Percentiles rank a stretch among this genome's conserved stretches.
Conservation (phyloP, 257 asterid species). For the Solanum appendiculatum region DNA sequence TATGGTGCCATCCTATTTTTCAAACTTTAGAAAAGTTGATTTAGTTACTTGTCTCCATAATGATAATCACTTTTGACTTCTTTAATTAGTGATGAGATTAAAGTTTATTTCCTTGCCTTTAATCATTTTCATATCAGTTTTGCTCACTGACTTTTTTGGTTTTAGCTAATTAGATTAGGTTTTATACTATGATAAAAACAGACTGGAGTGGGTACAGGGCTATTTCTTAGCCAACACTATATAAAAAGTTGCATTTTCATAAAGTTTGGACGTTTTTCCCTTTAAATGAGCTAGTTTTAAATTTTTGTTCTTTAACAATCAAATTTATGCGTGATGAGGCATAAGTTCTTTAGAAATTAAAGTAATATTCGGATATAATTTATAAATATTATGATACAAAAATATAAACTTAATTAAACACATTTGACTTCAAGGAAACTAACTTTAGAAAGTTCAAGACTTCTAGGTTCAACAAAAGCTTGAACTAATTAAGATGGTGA, state of each 20-base stretch:
- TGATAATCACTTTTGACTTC: background rate
- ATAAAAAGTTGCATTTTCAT: background rate
- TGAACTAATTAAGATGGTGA: background rate
- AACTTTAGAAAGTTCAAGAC: background rate
- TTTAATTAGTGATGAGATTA: background rate
- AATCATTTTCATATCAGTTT: background rate
- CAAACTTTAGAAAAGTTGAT: conserved; percentile 17
- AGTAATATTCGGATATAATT: background rate
- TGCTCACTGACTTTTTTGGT: background rate
- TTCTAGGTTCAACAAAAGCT: background rate
- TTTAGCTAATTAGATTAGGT: background rate
- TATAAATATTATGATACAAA: background rate
- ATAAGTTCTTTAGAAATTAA: background rate
- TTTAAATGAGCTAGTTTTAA: background rate
- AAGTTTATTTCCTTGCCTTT: background rate
- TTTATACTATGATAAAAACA: background rate
- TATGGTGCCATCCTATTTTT: conserved; percentile 5
- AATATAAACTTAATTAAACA: background rate
- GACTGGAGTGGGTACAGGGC: background rate
- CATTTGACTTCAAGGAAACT: background rate
- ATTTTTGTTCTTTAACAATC: background rate
- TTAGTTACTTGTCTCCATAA: background rate
- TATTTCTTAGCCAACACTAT: background rate
- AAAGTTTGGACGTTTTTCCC: background rate
- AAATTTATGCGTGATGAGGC: background rate